Evolutionary conservation across 164 flowering plant species (phyloP).

Genomic region (Buxus sempervirens): DNA sequence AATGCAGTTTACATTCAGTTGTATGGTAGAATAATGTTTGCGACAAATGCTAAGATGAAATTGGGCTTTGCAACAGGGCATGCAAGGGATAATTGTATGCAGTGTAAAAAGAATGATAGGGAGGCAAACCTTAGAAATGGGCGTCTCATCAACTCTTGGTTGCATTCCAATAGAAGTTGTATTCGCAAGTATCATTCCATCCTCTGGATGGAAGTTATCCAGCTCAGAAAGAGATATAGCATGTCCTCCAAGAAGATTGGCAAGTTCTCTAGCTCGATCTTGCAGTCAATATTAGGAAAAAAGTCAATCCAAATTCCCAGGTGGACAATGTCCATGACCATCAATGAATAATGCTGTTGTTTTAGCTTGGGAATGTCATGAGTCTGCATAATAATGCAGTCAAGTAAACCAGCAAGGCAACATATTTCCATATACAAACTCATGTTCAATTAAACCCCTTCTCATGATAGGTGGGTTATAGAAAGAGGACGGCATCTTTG

Average conservation of each 20-base stretch:
- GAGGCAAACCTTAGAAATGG: conserved; percentile 75
- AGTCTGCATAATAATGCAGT: too few relatives aligned
- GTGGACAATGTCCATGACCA: not conserved
- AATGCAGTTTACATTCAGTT: too few relatives aligned
- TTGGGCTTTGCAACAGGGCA: too few relatives aligned
- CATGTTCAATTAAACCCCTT: too few relatives aligned
- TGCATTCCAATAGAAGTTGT: conserved; percentile 95
- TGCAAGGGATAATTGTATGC: not conserved
- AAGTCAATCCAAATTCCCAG: conserved; percentile 4
- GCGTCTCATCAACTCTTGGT: conserved; percentile 78
- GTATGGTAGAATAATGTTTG: too few relatives aligned
- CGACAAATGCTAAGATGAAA: too few relatives aligned
- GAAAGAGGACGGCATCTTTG: too few relatives aligned
- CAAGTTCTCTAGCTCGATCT: conserved; percentile 87
- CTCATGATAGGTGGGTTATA: too few relatives aligned
- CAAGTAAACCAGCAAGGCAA: too few relatives aligned
- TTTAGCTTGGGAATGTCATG: not conserved
- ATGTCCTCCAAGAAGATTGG: conserved; percentile 69
- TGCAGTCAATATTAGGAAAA: conserved; percentile 4
- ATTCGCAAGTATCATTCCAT: conserved; percentile 90
- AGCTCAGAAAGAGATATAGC: conserved; percentile 71
- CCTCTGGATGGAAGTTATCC: conserved; percentile 64
- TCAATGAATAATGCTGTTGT: not conserved
- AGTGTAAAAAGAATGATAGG: conserved; percentile 1
- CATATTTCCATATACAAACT: too few relatives aligned